A percentile compares a stretch with the other conserved stretches of the same genome.
Conservation (phyloP, 495 filamentous ascomycete genomes). For the Penicillium tannophilum region DNA sequence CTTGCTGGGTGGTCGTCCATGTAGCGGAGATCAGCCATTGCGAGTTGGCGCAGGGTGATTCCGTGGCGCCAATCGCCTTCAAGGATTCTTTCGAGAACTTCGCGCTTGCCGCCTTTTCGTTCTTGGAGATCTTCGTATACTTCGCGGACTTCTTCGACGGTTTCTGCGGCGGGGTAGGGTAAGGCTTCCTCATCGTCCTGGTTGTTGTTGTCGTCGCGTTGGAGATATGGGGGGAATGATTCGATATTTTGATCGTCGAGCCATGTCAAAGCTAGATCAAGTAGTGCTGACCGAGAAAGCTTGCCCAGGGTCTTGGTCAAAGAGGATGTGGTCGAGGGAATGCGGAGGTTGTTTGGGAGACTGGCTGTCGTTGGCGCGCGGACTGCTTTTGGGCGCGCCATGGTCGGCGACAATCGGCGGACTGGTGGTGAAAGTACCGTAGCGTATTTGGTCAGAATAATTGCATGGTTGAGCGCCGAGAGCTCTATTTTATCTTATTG, state of each 20-base stretch:
- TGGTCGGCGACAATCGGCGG: slow-evolving; percentile 9
- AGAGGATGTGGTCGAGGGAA: slow-evolving; percentile 63
- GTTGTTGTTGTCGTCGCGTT: slow-evolving; percentile 25
- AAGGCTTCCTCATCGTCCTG: slow-evolving; percentile 46
- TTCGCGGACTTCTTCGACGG: slow-evolving; percentile 62
- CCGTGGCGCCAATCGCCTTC: slow-evolving; percentile 85
- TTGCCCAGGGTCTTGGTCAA: slow-evolving; percentile 66
- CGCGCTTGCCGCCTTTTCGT: slow-evolving; percentile 68
- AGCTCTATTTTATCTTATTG: not conserved
- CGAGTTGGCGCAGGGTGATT: slow-evolving; percentile 73
- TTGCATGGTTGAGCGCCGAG: slow-evolving; percentile 7
- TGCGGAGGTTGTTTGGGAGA: slow-evolving; percentile 56
- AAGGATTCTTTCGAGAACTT: slow-evolving; percentile 73
- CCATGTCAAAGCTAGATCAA: slow-evolving; percentile 73
- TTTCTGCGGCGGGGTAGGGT: slow-evolving; percentile 62
- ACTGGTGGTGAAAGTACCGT: not conserved
- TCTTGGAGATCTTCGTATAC: slow-evolving; percentile 58
- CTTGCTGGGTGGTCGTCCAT: slow-evolving; percentile 74
- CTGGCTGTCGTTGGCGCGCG: slow-evolving; percentile 52
- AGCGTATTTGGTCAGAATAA: not conserved
- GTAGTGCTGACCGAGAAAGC: slow-evolving; percentile 68
- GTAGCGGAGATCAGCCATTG: slow-evolving; percentile 77
- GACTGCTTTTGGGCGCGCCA: slow-evolving; percentile 46
- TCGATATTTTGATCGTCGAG: slow-evolving; percentile 62
- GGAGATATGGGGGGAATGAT: slow-evolving; percentile 50